Base-by-base conservation (phyloP, 768 basidiomycete genomes). In the Gyrodon lividus region DNA sequence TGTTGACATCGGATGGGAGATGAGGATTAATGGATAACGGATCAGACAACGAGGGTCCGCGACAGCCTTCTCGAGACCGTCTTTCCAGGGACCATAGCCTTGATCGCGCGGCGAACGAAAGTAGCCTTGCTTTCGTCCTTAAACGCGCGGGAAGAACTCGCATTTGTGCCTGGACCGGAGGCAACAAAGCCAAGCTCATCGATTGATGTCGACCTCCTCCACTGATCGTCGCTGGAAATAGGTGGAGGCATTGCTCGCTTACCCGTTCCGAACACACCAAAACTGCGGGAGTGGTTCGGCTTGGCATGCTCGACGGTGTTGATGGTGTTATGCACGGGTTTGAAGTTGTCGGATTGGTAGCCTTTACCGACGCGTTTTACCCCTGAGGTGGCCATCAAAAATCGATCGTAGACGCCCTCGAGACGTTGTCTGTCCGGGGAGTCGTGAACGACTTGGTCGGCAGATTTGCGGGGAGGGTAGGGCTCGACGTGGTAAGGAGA, bases 341-440 rank as follows among this genome's bases (percentile, higher is more conserved):
- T 77, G 46, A 70, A 48, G 55, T 79, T 80, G 46, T 88, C 81
- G 2, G 87, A 90, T 67, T 92, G 87, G 59, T 92, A 91, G 6
- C 90, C 89, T 60, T 81, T 84, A 4, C 90, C 90, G 7, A 87
- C 70, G 24, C 89, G 86, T 62, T 84, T 90, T 35, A 92, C 89
- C 23, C 86, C 86, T 2, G 84, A 80, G 1, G 87, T 88, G 10
- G 88, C 84, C 86, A 90, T 87, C 24, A 92, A 74, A 72, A 91
- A 86, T 37, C 86, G 81, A 58, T 92, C 90, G 54, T 92, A 92
- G 16, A 87, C 85, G 49, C 81, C 81, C 70, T 91, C 89, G 23
- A 87, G 61, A 41, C 78, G 80, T 37, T 77, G 82, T 51, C 72
- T 79, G 50, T 76, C 77, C 0, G 86, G 84, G 0, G 84, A 77